Evolutionary conservation across 116 monocot genomes (phyloP).

Genomic region (Papilionanthe hybrid): DNA sequence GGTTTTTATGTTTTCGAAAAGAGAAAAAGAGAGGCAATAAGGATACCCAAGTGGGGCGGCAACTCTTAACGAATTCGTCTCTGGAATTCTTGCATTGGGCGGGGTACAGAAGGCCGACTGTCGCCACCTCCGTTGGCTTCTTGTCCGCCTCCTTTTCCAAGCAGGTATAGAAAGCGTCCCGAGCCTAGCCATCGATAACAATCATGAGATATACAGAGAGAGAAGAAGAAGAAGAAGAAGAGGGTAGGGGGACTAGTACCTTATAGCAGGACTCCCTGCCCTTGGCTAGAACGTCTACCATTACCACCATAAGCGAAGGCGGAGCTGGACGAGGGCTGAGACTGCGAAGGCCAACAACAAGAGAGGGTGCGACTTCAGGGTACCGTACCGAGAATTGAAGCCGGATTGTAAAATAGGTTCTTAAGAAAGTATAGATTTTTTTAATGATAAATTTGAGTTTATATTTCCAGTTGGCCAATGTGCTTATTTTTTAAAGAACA

Average conservation of each 20-base stretch:
- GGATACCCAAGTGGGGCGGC: slow-evolving; percentile 79
- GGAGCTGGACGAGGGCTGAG: not conserved
- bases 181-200: slow-evolving; percentile 30
- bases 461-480: too few relatives aligned
- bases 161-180: slow-evolving; percentile 88
- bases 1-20: not conserved
- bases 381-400: too few relatives aligned
- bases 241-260: slow-evolving; percentile 9
- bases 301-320: not conserved
- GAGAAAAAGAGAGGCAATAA: not conserved
- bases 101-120: slow-evolving; percentile 82
- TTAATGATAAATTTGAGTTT: too few relatives aligned
- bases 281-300: slow-evolving; percentile 53
- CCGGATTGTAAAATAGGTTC: too few relatives aligned
- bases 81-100: slow-evolving; percentile 59
- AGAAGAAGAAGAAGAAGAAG: not conserved
- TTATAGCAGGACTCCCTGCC: slow-evolving; percentile 63
- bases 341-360: not conserved
- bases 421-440: too few relatives aligned
- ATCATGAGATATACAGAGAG: not conserved
- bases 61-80: slow-evolving; percentile 47
- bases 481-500: too few relatives aligned
- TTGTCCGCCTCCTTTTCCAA: slow-evolving; percentile 67
- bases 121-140: slow-evolving; percentile 75
- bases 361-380: too few relatives aligned